phyloP scores from a whole-genome alignment of 805 yeast genomes.

The Metschnikowia cerradonensis region DNA sequence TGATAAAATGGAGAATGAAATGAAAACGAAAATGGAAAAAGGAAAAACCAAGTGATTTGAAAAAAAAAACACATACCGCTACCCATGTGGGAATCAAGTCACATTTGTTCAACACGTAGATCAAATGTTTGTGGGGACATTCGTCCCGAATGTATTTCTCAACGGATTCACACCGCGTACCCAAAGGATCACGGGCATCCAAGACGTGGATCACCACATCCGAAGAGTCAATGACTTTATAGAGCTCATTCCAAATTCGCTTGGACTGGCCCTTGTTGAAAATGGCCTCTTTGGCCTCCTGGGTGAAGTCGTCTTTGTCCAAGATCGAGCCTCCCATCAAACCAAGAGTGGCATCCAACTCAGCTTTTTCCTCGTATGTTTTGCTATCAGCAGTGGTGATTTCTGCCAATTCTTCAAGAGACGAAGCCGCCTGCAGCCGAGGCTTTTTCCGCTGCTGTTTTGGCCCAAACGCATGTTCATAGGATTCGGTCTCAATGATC shows the following conservation, averaged over 20 bases:
- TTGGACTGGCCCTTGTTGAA: conserved; percentile 97
- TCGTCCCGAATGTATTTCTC: conserved; percentile 91
- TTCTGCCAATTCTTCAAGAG: conserved; percentile 73
- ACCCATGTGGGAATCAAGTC: conserved; percentile 99
- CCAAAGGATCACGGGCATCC: conserved; percentile 96
- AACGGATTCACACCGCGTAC: conserved; percentile 90
- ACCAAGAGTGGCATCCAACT: conserved; percentile 70
- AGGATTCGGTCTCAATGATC: conserved; percentile 86
- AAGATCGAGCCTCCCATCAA: conserved; percentile 64
- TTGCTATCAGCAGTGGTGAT: conserved; percentile 53
- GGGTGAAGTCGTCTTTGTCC: conserved; percentile 75
- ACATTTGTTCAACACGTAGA: conserved; percentile 92
- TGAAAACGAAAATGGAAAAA: not conserved
- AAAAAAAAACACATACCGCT: conserved; percentile 70
- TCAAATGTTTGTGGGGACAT: conserved; percentile 94
- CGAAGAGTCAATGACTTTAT: conserved; percentile 94
- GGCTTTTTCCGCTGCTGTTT: conserved; percentile 92
- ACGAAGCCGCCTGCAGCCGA: conserved; percentile 64
- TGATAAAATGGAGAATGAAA: not conserved
- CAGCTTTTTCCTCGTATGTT: conserved; percentile 68
- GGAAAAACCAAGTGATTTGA: not conserved
- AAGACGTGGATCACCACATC: conserved; percentile 95
- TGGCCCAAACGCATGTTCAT: conserved; percentile 82
- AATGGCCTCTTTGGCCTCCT: conserved; percentile 91
- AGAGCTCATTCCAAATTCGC: conserved; percentile 97